A percentile compares a stretch with the other conserved stretches of the same genome.
phyloP scores from a whole-genome alignment of 2,329 filamentous ascomycete species.

The Tolypocladium amazonense region DNA sequence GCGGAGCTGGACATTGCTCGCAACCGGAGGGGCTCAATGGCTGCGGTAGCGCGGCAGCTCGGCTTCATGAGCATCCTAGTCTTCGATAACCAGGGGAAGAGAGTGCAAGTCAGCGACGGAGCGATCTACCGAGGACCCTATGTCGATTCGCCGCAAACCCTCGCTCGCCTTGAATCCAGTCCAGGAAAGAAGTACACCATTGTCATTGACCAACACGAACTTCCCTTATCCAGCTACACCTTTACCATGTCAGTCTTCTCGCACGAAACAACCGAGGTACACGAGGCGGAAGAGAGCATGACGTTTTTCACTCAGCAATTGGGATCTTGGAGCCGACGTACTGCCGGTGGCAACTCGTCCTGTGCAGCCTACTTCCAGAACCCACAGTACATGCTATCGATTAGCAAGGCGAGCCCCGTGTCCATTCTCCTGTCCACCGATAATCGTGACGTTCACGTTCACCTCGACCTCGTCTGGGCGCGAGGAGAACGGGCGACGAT shows the following conservation, averaged over 20 bases:
- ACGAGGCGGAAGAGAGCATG: conserved; percentile 50
- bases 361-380: conserved; percentile 72
- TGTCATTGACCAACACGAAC: conserved; percentile 68
- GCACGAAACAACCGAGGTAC: conserved; percentile 47
- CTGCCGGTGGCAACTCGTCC: conserved; percentile 75
- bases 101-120: conserved; percentile 64
- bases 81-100: conserved; percentile 59
- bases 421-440: conserved; percentile 64
- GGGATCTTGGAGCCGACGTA: conserved; percentile 66
- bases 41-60: conserved; percentile 40
- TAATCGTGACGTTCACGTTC: conserved; percentile 59
- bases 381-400: conserved; percentile 66
- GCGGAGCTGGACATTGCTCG: conserved; percentile 48
- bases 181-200: conserved; percentile 40
- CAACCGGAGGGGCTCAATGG: conserved; percentile 26
- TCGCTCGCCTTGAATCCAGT: conserved; percentile 52
- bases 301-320: conserved; percentile 44
- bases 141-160: conserved; percentile 86
- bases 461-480: conserved; percentile 77
- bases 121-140: conserved; percentile 69
- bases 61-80: conserved; percentile 86
- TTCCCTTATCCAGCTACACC: conserved; percentile 63
- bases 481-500: conserved; percentile 59
- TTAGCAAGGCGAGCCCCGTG: conserved; percentile 49
- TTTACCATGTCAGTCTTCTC: conserved; percentile 85